Percentiles rank a stretch among this genome's conserved stretches.
Conservation (phyloP, 192 early-diverging fungal species). For the Entomortierella beljakovae region DNA sequence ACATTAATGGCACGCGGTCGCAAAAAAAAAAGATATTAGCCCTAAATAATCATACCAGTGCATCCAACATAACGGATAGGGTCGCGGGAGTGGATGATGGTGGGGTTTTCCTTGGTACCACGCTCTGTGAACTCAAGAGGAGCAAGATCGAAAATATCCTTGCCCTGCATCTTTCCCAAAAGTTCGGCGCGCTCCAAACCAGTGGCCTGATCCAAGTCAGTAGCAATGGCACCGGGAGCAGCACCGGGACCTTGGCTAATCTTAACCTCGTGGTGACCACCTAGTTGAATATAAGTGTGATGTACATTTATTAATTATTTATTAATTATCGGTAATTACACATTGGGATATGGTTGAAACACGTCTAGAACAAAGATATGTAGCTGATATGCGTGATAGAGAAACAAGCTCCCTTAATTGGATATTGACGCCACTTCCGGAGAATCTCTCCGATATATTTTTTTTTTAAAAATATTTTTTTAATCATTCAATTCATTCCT, state of each 20-base stretch:
- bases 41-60: slow-evolving; percentile 75
- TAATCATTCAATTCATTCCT: background rate
- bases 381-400: too few species aligned
- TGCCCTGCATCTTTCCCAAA: slow-evolving; percentile 84
- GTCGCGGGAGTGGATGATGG: slow-evolving; percentile 86
- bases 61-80: slow-evolving; percentile 91
- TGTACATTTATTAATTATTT: too few species aligned
- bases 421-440: background rate
- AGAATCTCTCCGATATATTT: background rate
- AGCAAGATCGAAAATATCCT: slow-evolving; percentile 89
- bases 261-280: slow-evolving; percentile 51
- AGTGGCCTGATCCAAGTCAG: slow-evolving; percentile 90
- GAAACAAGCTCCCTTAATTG: too few species aligned
- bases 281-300: slow-evolving; percentile 22
- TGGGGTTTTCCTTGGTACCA: slow-evolving; percentile 87
- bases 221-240: slow-evolving; percentile 77
- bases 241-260: slow-evolving; percentile 70
- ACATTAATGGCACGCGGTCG: too few species aligned
- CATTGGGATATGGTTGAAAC: too few species aligned
- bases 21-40: slow-evolving; percentile 11
- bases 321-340: too few species aligned
- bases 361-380: too few species aligned
- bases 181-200: slow-evolving; percentile 93
- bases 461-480: background rate
- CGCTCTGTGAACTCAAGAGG: slow-evolving; percentile 79